Evolutionary conservation across 345 rosid species (phyloP), one percentile per base, ranked within the genome.

Genomic region (Dimocarpus longan): DNA sequence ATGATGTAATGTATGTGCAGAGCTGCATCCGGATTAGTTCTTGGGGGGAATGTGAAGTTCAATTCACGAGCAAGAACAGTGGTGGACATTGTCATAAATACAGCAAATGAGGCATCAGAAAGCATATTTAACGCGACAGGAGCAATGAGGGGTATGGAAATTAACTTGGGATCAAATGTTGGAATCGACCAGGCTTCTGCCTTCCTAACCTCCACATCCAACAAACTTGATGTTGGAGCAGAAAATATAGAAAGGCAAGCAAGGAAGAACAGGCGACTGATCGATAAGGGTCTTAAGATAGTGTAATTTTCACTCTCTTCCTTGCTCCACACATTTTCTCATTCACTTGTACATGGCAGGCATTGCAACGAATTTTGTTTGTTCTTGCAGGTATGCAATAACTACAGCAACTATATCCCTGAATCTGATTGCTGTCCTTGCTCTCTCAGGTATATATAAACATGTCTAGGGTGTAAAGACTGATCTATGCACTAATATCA

Each of bases 31-130:
- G 94, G 91, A 26, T 69, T 92, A 52, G 91, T 85, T 78, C 87
- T 92, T 18, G 97, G 93, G 22, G 93, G 90, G 22, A 90, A 76
- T 71, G 85, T 69, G 21, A 87, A 71, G 68, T 92, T 90, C 81
- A 87, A 85, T 71, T 88, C 89, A 0, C 73, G 78, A 69, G 92
- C 91, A 1, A 84, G 76, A 65, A 82, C 82, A 0, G 84, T 88
- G 18, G 89, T 87, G 75, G 54, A 82, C 72, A 92, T 90, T 37
- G 75, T 92, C 74, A 90, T 92, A 1, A 72, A 82, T 24, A 90
- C 93, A 1, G 94, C 97, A 37, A 75, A 90, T 74, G 83, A 82
- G 9, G 94, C 93, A 46, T 85, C 93, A 0, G 83, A 63, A 56
- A 89, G 89, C 54, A 82, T 92, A 69, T 80, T 81, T 43, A 85